phyloP scores from a whole-genome alignment of 208 protist genomes.

The Wallacemonas sp. region DNA sequence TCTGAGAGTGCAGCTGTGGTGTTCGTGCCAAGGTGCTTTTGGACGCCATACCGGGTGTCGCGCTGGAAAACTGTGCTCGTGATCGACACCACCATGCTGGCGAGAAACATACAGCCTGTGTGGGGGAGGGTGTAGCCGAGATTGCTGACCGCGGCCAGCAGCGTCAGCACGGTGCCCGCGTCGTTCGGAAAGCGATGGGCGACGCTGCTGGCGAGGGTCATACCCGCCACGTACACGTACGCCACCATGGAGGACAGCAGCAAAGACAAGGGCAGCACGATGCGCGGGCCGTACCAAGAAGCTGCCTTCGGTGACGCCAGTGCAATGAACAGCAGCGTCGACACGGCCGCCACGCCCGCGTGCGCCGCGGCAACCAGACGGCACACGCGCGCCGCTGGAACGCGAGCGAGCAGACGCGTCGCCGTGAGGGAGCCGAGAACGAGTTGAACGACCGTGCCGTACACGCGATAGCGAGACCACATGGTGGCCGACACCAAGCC shows the following conservation, averaged over 20 bases:
- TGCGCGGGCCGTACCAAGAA: neutral
- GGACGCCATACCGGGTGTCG: constrained; percentile 12
- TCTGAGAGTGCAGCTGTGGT: neutral
- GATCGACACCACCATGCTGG: neutral
- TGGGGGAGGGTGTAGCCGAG: constrained; percentile 13
- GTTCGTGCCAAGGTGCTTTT: neutral
- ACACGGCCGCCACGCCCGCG: neutral
- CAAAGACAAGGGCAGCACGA: neutral
- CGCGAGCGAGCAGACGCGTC: neutral
- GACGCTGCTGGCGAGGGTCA: constrained; percentile 5
- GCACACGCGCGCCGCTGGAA: constrained; percentile 5
- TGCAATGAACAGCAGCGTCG: neutral
- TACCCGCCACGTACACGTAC: constrained; percentile 14
- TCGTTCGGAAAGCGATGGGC: constrained; percentile 17
- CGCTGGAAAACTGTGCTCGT: neutral
- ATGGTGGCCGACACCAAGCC: neutral
- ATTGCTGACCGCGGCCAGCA: constrained; percentile 15
- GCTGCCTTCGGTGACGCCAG: neutral
- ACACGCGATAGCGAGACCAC: neutral
- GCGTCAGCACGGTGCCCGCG: constrained; percentile 17
- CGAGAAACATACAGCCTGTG: neutral
- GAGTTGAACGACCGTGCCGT: constrained; percentile 8
- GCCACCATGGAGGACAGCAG: neutral
- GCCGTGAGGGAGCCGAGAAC: constrained; percentile 10
- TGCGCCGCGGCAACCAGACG: neutral